phyloP scores from a whole-genome alignment of 805 yeast genomes.

The Candida dajiaensis region DNA sequence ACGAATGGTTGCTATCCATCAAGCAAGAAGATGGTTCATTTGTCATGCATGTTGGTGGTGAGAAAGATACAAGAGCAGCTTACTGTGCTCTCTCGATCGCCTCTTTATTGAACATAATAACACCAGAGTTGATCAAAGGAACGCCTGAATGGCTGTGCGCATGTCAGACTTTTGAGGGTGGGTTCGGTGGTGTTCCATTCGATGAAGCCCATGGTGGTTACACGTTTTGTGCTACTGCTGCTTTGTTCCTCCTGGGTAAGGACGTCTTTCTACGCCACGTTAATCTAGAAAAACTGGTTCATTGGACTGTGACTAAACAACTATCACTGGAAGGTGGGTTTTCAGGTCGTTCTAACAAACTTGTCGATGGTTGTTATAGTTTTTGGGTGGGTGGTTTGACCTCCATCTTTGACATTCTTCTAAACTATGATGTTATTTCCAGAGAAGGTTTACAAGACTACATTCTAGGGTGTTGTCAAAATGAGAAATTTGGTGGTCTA shows the following conservation, averaged over 20 bases:
- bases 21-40: slow-evolving; percentile 75
- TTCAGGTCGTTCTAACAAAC: slow-evolving; percentile 83
- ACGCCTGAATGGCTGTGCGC: slow-evolving; percentile 52
- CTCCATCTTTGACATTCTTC: slow-evolving; percentile 54
- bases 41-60: slow-evolving; percentile 71
- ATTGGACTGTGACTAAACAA: slow-evolving; percentile 75
- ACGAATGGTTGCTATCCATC: slow-evolving; percentile 57
- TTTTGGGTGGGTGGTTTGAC: slow-evolving; percentile 89
- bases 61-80: slow-evolving; percentile 76
- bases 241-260: slow-evolving; percentile 40
- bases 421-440: slow-evolving; percentile 36
- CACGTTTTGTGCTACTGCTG: slow-evolving; percentile 82
- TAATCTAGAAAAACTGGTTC: slow-evolving; percentile 43
- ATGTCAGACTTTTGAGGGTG: slow-evolving; percentile 95
- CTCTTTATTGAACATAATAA: slow-evolving; percentile 53
- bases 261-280: slow-evolving; percentile 30
- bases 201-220: slow-evolving; percentile 98
- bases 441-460: slow-evolving; percentile 59
- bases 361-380: slow-evolving; percentile 94
- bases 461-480: slow-evolving; percentile 72
- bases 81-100: slow-evolving; percentile 83
- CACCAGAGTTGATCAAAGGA: slow-evolving; percentile 50
- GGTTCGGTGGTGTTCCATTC: slow-evolving; percentile 76
- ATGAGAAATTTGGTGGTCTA: slow-evolving; percentile 58
- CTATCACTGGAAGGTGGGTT: slow-evolving; percentile 76